Evolutionary conservation across 352 stramenopile genomes (phyloP).

Genomic region (Stephanocyclus meneghinianus): DNA sequence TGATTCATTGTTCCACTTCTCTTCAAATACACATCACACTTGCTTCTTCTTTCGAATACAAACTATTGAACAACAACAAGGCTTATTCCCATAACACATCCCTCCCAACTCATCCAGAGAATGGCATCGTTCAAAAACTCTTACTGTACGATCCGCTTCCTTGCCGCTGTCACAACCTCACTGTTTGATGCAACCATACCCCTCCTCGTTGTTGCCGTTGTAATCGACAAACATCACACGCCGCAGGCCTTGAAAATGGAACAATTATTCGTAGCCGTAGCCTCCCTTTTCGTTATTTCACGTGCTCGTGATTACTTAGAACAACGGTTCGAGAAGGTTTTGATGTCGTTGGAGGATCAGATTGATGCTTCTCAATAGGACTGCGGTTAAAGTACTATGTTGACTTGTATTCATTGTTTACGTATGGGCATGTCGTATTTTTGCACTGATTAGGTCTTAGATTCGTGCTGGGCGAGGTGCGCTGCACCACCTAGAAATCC

Average conservation of each 20-base stretch:
- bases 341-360: conserved; percentile 9
- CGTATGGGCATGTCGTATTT: too few relatives aligned
- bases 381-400: not conserved
- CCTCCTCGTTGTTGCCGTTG: not conserved
- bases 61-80: too few relatives aligned
- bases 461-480: too few relatives aligned
- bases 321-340: conserved; percentile 18
- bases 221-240: conserved; percentile 4
- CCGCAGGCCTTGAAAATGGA: conserved; percentile 14
- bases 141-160: too few relatives aligned
- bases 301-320: conserved; percentile 1
- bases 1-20: too few relatives aligned
- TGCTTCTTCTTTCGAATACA: too few relatives aligned
- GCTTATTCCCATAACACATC: not conserved
- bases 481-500: too few relatives aligned
- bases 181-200: conserved; percentile 9
- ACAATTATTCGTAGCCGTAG: conserved; percentile 10
- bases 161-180: not conserved
- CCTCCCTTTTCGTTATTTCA: conserved; percentile 3
- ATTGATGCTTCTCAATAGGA: not conserved
- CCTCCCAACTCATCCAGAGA: not conserved
- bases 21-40: too few relatives aligned
- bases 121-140: not conserved
- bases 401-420: not conserved
- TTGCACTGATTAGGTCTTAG: too few relatives aligned